Base-by-base conservation (phyloP, 495 filamentous ascomycete species). In the Hypoxylon lenormandii region DNA sequence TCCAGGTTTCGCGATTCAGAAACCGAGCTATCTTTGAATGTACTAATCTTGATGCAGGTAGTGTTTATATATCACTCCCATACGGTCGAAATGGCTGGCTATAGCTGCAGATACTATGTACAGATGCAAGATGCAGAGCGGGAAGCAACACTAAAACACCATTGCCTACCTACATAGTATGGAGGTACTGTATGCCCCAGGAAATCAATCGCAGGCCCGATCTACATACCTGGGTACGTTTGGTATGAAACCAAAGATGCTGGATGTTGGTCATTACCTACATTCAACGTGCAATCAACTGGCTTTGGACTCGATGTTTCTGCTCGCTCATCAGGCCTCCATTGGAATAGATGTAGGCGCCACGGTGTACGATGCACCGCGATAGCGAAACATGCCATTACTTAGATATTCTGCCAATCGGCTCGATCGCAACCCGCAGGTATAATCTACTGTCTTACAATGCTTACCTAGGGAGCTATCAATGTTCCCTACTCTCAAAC, bases 61-160 rank as follows among this genome's bases (percentile, higher is more conserved):
- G 13, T 42, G 38, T n/a, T 38, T 38, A 38, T 38, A 8, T 2
- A 12, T 11, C 13, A 8, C 13, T n/a, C 8, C 13, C 2, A 43
- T 12, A 21, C 36, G 47, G 43, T 30, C 54, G 22, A 56, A 22
- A 56, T 56, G 46, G 36, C 36, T 43, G 40, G 36, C 36, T 43
- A 15, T 26, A 48, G 28, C 18, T 50, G 46, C 37, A 46, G 38
- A 46, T 60, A 49, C n/a, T n/a, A n/a, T n/a, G 23, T 33, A 33
- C 54, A 64, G 66, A 55, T 57, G 67, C 61, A 62, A 8, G 15
- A 57, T 58, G 65, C 58, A 64, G 23, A 54, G 53, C 62, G 62
- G 62, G 62, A 71, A 66, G 52, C 62, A 65, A 62, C 56, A 62
- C 38, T 33, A 33, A 33, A 8, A 33, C 40, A 61, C 56, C 23